Evolutionary conservation across 1,284 basidiomycete genomes (phyloP), one percentile per base, ranked within the genome.

Genomic region (Marasmius sp.): DNA sequence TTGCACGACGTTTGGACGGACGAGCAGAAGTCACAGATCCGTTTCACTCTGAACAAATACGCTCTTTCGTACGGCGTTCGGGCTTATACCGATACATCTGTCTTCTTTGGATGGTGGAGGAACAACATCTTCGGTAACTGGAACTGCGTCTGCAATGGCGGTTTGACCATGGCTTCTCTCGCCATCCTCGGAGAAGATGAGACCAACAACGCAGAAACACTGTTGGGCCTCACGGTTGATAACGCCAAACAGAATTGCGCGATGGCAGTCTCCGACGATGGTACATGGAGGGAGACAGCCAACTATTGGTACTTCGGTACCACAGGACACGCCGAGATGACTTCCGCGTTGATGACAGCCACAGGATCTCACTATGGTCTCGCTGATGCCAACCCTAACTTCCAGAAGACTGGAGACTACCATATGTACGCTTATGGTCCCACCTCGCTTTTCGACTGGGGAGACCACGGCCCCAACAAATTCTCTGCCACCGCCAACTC

Each of bases 251-350:
- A 79, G 61, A 95, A 95, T 75, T 99, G 97, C 74, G 92, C 88
- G 0, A 65, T 76, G 33, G 87, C 80, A 12, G 76, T 82, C 41
- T 83, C 82, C 7, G 72, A 79, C 41, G 97, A 98, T 71, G 97
- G 97, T 20, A 92, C 94, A 18, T 99, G 97, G 97, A 80, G 88
- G 20, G 97, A 99, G 78, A 98, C 95, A 0, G 84, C 95, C 62
- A 95, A 98, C 78, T 97, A 97, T 74, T 96, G 94, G 94, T 95
- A 95, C 78, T 96, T 95, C 71, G 93, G 93, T 72, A 96, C 93
- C 48, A 97, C 94, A 22, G 94, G 88, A 22, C 91, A 93, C 69
- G 93, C 94, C n/a, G 95, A 98, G 78, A 89, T 97, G 86, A 75
- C 92, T 1, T 89, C 94, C 1, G 83, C 94, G 0, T 86, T 99